Conservation (phyloP, 2,329 filamentous ascomycete genomes). For the Myriosclerotinia curreyana region DNA sequence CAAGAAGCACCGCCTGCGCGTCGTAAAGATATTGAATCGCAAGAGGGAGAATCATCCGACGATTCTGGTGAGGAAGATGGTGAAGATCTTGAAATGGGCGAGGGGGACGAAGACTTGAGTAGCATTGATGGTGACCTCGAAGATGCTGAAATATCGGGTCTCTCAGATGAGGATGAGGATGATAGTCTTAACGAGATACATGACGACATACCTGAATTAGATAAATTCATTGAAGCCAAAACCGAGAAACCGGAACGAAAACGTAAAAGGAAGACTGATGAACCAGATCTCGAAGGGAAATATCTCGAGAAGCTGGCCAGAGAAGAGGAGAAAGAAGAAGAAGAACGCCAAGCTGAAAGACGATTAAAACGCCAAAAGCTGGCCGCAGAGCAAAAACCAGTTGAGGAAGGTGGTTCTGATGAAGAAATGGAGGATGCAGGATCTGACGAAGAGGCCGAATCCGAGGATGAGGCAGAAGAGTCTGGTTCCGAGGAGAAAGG, state of each 20-base stretch:
- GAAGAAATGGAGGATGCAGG: slow-evolving; percentile 32
- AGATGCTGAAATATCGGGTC: slow-evolving; percentile 36
- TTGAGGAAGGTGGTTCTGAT: slow-evolving; percentile 34
- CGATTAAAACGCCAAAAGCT: slow-evolving; percentile 53
- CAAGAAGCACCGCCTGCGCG: slow-evolving; percentile 39
- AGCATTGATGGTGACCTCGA: slow-evolving; percentile 40
- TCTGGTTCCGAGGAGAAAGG: slow-evolving; percentile 26
- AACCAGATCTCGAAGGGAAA: slow-evolving; percentile 66
- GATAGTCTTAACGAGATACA: slow-evolving; percentile 29
- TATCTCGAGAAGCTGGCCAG: slow-evolving; percentile 66
- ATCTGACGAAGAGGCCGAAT: slow-evolving; percentile 33
- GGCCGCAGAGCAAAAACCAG: slow-evolving; percentile 41
- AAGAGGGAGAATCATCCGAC: slow-evolving; percentile 40
- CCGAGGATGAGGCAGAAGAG: slow-evolving; percentile 34
- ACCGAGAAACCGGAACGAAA: slow-evolving; percentile 47
- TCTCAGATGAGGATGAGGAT: slow-evolving; percentile 36
- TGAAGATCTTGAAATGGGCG: slow-evolving; percentile 41
- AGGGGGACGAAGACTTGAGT: slow-evolving; percentile 41
- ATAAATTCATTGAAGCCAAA: slow-evolving; percentile 47
- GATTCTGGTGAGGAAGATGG: slow-evolving; percentile 17
- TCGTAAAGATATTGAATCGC: slow-evolving; percentile 30
- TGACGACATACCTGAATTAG: slow-evolving; percentile 35
- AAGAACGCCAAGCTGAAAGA: slow-evolving; percentile 43
- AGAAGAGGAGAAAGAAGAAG: slow-evolving; percentile 55
- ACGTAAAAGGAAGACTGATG: slow-evolving; percentile 61